These are phyloP conservation scores for Debaryomyces singareniensis DNA, from an alignment of 1,139 yeast species.

Conservation along the genomic window DNA sequence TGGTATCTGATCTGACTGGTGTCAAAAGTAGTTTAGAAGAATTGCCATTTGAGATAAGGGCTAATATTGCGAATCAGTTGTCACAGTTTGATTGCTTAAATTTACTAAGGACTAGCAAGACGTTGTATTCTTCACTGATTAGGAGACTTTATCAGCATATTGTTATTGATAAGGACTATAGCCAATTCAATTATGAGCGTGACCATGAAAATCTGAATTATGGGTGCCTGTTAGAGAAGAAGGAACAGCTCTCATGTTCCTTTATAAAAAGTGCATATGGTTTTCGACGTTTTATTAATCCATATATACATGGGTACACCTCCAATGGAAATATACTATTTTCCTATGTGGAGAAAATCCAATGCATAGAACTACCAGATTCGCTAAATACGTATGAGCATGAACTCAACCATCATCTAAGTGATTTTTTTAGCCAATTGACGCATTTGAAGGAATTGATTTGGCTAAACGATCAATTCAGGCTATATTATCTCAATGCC, in stretches of 20 bases:
- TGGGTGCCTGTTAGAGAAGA: slow-evolving; percentile 3
- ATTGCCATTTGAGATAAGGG: slow-evolving; percentile 34
- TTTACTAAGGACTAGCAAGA: slow-evolving; percentile 23
- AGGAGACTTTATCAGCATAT: slow-evolving; percentile 32
- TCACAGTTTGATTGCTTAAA: slow-evolving; percentile 37
- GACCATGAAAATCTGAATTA: slow-evolving; percentile 6
- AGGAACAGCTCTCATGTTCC: slow-evolving; percentile 13
- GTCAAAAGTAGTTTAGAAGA: slow-evolving; percentile 8
- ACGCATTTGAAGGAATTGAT: slow-evolving; percentile 17
- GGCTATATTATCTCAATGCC: slow-evolving; percentile 17
- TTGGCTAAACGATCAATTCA: slow-evolving; percentile 31
- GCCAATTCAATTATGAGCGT: slow-evolving; percentile 29
- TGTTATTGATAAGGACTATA: slow-evolving; percentile 31
- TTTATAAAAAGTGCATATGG: slow-evolving; percentile 30
- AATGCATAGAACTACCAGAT: slow-evolving; percentile 27
- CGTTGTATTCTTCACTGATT: slow-evolving; percentile 23
- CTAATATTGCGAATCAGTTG: slow-evolving; percentile 24
- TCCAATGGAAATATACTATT: slow-evolving; percentile 1
- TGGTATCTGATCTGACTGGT: background rate
- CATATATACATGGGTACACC: slow-evolving; percentile 5
- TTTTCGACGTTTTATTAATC: slow-evolving; percentile 23
- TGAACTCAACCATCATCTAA: slow-evolving; percentile 14
- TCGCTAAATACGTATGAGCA: slow-evolving; percentile 27
- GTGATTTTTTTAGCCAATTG: slow-evolving; percentile 16
- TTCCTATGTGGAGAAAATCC: slow-evolving; percentile 13